Evolutionary conservation across 202 grass and related monocot species (phyloP).

Genomic region (Tripidium arundinaceum): DNA sequence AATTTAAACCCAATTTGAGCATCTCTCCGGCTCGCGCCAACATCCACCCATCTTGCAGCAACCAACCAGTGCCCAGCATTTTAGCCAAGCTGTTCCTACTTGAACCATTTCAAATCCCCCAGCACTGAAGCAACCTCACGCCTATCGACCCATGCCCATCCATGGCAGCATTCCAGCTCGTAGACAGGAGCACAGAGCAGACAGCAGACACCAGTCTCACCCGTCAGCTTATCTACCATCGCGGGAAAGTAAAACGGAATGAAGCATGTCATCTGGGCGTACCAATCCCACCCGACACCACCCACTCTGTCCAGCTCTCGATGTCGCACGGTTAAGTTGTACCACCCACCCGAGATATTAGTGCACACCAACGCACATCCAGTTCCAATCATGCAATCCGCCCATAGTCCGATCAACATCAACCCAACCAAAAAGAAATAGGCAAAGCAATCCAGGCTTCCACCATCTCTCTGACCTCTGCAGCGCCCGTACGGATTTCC

Average conservation of each 20-base stretch:
- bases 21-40: background rate
- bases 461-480: conserved; percentile 24
- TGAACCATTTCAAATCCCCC: background rate
- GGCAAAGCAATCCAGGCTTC: no score
- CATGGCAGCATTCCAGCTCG: conserved; percentile 5
- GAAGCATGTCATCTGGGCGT: conserved; percentile 18
- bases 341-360: conserved; percentile 40
- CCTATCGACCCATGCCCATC: background rate
- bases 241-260: conserved; percentile 25
- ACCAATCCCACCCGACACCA: conserved; percentile 29
- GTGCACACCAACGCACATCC: conserved; percentile 39
- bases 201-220: conserved; percentile 8
- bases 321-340: conserved; percentile 16
- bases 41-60: background rate
- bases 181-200: conserved; percentile 8
- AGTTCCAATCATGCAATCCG: conserved; percentile 33
- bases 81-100: background rate
- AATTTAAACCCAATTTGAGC: conserved; percentile 6
- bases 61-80: conserved; percentile 4
- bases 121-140: background rate
- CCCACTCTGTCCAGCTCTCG: conserved; percentile 29
- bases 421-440: no score
- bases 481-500: conserved; percentile 9
- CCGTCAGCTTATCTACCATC: conserved; percentile 26
- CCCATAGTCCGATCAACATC: conserved; percentile 14